A percentile compares a stretch with the other conserved stretches of the same genome.
phyloP scores from a whole-genome alignment of 2,329 filamentous ascomycete species.

The Colletotrichum lindemuthianum region DNA sequence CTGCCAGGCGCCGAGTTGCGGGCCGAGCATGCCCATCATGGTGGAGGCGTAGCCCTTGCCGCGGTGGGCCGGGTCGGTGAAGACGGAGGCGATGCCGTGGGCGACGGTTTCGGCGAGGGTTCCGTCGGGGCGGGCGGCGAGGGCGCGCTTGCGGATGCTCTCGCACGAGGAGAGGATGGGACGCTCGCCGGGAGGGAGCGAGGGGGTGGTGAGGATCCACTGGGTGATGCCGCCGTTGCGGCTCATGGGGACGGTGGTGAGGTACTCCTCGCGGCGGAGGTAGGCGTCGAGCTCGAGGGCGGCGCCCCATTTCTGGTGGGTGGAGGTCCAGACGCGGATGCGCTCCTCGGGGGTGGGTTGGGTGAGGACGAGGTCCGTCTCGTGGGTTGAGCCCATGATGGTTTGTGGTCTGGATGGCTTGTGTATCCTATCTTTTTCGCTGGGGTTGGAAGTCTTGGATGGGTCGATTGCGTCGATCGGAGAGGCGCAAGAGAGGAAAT shows the following conservation, averaged over 20 bases:
- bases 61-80: conserved; percentile 72
- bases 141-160: conserved; percentile 67
- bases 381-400: conserved; percentile 31
- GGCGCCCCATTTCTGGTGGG: conserved; percentile 67
- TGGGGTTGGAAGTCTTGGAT: not conserved
- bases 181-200: conserved; percentile 50
- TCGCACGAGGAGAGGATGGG: conserved; percentile 73
- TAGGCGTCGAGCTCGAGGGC: conserved; percentile 66
- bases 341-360: conserved; percentile 68
- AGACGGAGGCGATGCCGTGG: conserved; percentile 86
- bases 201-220: conserved; percentile 70
- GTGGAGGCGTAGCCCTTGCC: conserved; percentile 80
- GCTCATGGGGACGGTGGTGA: conserved; percentile 67
- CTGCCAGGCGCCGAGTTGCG: conserved; percentile 51
- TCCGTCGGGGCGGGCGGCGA: conserved; percentile 53
- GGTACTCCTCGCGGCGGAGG: conserved; percentile 66
- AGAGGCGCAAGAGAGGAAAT: too few species aligned
- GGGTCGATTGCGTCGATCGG: conserved; percentile 5
- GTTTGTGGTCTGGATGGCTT: not conserved
- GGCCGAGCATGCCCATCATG: conserved; percentile 76
- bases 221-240: conserved; percentile 67
- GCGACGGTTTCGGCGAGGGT: conserved; percentile 63
- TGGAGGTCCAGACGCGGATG: conserved; percentile 63
- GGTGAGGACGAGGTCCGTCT: conserved; percentile 53
- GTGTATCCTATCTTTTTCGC: not conserved